Conservation (phyloP, 495 filamentous ascomycete species). For the Echria macrotheca region DNA sequence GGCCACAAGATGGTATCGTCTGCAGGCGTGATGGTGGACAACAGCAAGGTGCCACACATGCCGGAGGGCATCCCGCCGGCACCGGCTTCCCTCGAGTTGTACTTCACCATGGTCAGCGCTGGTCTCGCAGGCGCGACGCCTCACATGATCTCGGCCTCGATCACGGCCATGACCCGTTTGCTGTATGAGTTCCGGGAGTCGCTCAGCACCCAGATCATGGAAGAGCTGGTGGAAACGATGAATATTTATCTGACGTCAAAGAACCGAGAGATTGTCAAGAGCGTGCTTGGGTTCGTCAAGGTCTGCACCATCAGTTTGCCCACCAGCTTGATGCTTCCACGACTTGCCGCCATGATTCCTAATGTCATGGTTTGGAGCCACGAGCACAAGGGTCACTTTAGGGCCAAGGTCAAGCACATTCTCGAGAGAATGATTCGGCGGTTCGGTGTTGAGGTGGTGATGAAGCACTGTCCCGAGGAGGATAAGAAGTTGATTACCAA, state of each 20-base stretch:
- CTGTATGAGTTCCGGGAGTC: slow-evolving; percentile 79
- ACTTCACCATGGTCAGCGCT: slow-evolving; percentile 96
- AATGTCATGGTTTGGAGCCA: slow-evolving; percentile 94
- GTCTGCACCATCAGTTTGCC: slow-evolving; percentile 85
- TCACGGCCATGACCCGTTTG: slow-evolving; percentile 84
- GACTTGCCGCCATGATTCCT: slow-evolving; percentile 68
- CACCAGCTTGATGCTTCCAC: slow-evolving; percentile 63
- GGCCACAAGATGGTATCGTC: slow-evolving; percentile 66
- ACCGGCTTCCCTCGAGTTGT: slow-evolving; percentile 79
- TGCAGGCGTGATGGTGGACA: slow-evolving; percentile 69
- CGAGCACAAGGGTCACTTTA: slow-evolving; percentile 94
- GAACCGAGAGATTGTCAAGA: slow-evolving; percentile 92
- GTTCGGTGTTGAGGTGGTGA: slow-evolving; percentile 76
- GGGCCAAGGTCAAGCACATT: slow-evolving; percentile 95
- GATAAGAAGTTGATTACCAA: slow-evolving; percentile 88
- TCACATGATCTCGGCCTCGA: slow-evolving; percentile 91
- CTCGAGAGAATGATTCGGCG: slow-evolving; percentile 86
- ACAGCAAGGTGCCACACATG: slow-evolving; percentile 82
- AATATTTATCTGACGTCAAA: slow-evolving; percentile 90
- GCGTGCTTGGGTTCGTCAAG: slow-evolving; percentile 92
- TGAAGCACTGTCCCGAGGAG: slow-evolving; percentile 69
- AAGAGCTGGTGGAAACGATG: slow-evolving; percentile 83
- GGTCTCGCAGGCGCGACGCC: slow-evolving; percentile 86
- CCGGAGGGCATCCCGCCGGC: slow-evolving; percentile 69
- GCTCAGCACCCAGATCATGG: slow-evolving; percentile 49